Percentiles rank a stretch among this genome's conserved stretches.
These are phyloP conservation scores for Penicillium pulvis DNA, from an alignment of 495 filamentous ascomycete genomes.

Conservation along the genomic window DNA sequence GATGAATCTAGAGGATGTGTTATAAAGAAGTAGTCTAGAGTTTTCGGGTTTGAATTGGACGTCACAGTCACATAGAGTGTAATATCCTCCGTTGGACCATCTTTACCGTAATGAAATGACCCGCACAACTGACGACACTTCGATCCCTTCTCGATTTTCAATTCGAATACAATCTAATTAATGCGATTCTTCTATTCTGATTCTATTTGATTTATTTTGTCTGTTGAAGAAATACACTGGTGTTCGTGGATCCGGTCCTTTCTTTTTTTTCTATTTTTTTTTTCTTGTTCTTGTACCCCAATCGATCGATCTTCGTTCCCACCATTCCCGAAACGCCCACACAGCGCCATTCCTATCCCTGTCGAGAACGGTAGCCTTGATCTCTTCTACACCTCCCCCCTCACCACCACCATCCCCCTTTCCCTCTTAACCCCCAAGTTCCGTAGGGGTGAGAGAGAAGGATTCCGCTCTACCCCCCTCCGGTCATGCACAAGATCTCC, in stretches of 20 bases:
- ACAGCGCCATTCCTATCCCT: slow-evolving; percentile 48
- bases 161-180: not conserved
- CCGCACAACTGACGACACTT: slow-evolving; percentile 20
- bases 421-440: slow-evolving; percentile 43
- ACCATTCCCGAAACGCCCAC: slow-evolving; percentile 43
- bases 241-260: not conserved
- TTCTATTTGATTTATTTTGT: not conserved
- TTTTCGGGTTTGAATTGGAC: not conserved
- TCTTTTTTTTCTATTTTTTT: not conserved
- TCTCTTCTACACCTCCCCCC: slow-evolving; percentile 23
- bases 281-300: slow-evolving; percentile 11
- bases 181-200: not conserved
- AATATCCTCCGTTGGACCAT: not conserved
- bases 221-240: not conserved
- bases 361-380: slow-evolving; percentile 36
- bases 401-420: slow-evolving; percentile 23
- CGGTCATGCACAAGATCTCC: slow-evolving; percentile 86
- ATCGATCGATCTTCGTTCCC: slow-evolving; percentile 38
- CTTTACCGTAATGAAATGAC: slow-evolving; percentile 16
- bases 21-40: no score
- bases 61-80: slow-evolving; percentile 1
- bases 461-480: slow-evolving; percentile 19
- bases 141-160: not conserved
- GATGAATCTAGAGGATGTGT: no score
- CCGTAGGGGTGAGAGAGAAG: slow-evolving; percentile 45